Evolutionary conservation across 805 yeast genomes (phyloP), one percentile per base, ranked within the genome.

Genomic region (Candida alai): DNA sequence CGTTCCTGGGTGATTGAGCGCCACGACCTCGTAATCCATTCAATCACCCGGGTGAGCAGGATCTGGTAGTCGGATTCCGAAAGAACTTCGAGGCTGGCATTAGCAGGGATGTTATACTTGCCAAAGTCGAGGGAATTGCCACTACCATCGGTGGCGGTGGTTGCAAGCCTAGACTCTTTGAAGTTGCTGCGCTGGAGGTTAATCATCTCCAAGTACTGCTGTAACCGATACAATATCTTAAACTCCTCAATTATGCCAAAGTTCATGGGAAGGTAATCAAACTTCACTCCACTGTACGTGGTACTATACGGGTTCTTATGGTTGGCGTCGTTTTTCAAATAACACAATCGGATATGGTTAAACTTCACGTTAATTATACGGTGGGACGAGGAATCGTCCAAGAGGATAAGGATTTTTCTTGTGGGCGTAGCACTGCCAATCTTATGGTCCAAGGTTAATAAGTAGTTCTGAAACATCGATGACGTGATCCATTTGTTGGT

Each of bases 221-320:
- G 77, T 5, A 74, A 58, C 36, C 85, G 65, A 44, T 73, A 79
- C 30, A 73, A 56, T 10, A 76, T 64, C 46, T 76, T 76, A 48
- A 79, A 74, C 45, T 79, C 84, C 38, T 75, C 76, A 25, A 74
- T 63, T 4, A 78, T 73, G 3, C 85, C 85, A 69, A 78, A 76
- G 39, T 68, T 73, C 65, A 77, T 76, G 6, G 84, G 84, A 21
- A 76, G 51, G 46, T 74, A 76, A 44, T 69, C 70, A 33, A 77
- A 58, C 40, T 69, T 74, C 5, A 70, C 60, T 24, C 77, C 78
- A 22, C 70, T 55, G 35, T 45, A 54, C 8, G 51, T 41, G 5
- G 64, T 53, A 28, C 49, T 52, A 43, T 51, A 60, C 0, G 66
- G 64, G 28, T 59, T 62, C 32, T 56, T 62, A 37, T 62, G 65